These are phyloP conservation scores for Polygonum aviculare DNA, from an alignment of 148 eudicot genomes.

Conservation along the genomic window DNA sequence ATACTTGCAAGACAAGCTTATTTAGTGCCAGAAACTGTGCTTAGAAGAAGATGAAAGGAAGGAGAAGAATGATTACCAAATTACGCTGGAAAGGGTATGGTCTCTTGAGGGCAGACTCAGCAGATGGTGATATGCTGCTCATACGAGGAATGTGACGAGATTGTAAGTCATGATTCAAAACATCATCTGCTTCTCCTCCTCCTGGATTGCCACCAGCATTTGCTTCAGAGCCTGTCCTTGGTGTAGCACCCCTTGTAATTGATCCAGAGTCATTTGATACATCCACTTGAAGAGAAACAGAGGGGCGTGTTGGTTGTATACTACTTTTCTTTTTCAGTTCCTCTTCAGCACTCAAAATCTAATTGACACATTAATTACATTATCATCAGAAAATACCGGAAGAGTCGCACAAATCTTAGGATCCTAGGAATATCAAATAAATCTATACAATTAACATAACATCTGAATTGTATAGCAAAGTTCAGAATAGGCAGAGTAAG, in stretches of 20 bases:
- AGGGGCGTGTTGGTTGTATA: slow-evolving; percentile 45
- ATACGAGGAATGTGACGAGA: slow-evolving; percentile 51
- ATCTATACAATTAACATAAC: neutral
- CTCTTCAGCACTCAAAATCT: slow-evolving; percentile 94
- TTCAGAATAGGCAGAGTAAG: neutral
- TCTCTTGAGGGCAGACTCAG: slow-evolving; percentile 74
- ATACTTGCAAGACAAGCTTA: neutral
- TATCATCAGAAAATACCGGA: neutral
- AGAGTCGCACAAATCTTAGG: neutral
- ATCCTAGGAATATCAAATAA: neutral
- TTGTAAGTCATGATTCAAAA: slow-evolving; percentile 37
- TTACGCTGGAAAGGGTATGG: slow-evolving; percentile 39
- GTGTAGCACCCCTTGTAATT: slow-evolving; percentile 61
- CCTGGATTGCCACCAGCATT: slow-evolving; percentile 40
- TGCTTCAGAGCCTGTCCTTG: slow-evolving; percentile 65
- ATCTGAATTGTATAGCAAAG: neutral
- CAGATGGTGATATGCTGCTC: slow-evolving; percentile 83
- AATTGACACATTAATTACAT: neutral
- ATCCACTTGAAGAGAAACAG: slow-evolving; percentile 73
- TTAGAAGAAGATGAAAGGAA: neutral
- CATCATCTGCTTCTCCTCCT: slow-evolving; percentile 56
- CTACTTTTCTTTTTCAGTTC: slow-evolving; percentile 68
- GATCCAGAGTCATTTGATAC: slow-evolving; percentile 75
- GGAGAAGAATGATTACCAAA: slow-evolving; percentile 31
- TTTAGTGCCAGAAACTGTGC: neutral